Percentiles rank a stretch among this genome's conserved stretches.
Conservation (phyloP, 345 rosid genomes). For the Fremontodendron californicum region DNA sequence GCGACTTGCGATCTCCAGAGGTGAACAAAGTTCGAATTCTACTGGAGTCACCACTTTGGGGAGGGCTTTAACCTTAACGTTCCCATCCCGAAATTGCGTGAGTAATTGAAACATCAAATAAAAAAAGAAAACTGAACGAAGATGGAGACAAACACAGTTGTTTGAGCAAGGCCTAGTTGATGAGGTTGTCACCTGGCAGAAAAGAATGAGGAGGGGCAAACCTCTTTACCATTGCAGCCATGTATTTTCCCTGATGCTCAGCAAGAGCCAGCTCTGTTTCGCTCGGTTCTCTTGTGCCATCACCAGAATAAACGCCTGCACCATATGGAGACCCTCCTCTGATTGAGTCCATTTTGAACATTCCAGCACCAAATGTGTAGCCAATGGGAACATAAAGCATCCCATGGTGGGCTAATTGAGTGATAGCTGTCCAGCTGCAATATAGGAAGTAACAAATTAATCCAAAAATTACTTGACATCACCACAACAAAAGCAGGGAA, state of each 20-base stretch:
- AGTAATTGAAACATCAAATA: too few relatives aligned
- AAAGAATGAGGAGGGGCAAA: conserved; percentile 25
- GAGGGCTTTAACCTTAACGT: too few relatives aligned
- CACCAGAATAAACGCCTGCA: conserved; percentile 63
- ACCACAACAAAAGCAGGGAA: not conserved
- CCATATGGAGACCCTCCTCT: conserved; percentile 73
- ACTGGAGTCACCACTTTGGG: too few relatives aligned
- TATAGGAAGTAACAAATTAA: not conserved
- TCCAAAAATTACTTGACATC: not conserved
- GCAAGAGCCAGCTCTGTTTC: conserved; percentile 67
- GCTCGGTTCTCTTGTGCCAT: conserved; percentile 61
- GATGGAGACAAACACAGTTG: not conserved
- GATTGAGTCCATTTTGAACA: conserved; percentile 69
- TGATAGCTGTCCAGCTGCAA: conserved; percentile 69
- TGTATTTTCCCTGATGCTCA: conserved; percentile 74
- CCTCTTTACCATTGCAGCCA: conserved; percentile 55
- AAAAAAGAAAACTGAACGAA: not conserved
- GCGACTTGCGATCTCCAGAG: too few relatives aligned
- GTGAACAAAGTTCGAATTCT: too few relatives aligned
- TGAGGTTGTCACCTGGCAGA: not conserved
- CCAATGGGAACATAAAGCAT: conserved; percentile 78
- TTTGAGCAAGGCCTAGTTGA: conserved; percentile 6
- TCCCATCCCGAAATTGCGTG: too few relatives aligned
- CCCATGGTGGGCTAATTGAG: conserved; percentile 75
- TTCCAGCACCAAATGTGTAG: conserved; percentile 73